Percentiles rank a stretch among this genome's conserved stretches.
Evolutionary conservation across 2,329 filamentous ascomycete species (phyloP).

Genomic region (Aspergillus piperis): DNA sequence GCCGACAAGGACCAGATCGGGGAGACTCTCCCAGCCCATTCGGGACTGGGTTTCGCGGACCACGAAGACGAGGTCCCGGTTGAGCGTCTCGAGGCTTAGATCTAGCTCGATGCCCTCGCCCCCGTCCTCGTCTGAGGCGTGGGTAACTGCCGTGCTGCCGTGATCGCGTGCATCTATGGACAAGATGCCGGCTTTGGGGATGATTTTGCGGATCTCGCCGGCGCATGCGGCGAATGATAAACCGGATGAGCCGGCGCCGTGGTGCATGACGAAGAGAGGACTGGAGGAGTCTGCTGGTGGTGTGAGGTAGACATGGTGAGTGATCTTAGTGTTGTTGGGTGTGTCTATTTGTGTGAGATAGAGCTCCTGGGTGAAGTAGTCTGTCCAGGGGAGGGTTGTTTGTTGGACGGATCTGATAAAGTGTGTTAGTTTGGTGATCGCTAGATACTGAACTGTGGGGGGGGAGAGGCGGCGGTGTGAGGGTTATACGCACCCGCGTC

Average conservation of each 20-base stretch:
- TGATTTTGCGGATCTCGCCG: constrained; percentile 71
- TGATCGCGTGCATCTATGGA: constrained; percentile 86
- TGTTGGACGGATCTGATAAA: constrained; percentile 42
- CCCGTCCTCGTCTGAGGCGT: background rate
- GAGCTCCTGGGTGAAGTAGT: constrained; percentile 87
- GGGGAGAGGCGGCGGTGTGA: background rate
- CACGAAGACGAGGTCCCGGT: constrained; percentile 69
- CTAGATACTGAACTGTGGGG: background rate
- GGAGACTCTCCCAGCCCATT: constrained; percentile 73
- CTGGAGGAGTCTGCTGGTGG: constrained; percentile 67
- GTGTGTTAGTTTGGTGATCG: background rate
- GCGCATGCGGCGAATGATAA: constrained; percentile 86
- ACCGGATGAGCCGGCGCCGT: constrained; percentile 90
- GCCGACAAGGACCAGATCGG: constrained; percentile 78
- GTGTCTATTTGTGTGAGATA: constrained; percentile 56
- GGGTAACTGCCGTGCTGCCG: constrained; percentile 60
- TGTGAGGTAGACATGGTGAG: constrained; percentile 84
- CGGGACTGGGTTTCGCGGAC: constrained; percentile 65
- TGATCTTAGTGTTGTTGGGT: constrained; percentile 50
- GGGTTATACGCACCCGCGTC: constrained; percentile 55
- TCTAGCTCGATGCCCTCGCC: constrained; percentile 53
- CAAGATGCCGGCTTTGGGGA: constrained; percentile 80
- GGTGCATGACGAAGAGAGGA: constrained; percentile 89
- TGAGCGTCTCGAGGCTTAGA: constrained; percentile 71
- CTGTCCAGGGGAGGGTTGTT: constrained; percentile 77